Evolutionary conservation across 1,284 basidiomycete species (phyloP), one percentile per base, ranked within the genome.

Genomic region (Naganishia cerealis): DNA sequence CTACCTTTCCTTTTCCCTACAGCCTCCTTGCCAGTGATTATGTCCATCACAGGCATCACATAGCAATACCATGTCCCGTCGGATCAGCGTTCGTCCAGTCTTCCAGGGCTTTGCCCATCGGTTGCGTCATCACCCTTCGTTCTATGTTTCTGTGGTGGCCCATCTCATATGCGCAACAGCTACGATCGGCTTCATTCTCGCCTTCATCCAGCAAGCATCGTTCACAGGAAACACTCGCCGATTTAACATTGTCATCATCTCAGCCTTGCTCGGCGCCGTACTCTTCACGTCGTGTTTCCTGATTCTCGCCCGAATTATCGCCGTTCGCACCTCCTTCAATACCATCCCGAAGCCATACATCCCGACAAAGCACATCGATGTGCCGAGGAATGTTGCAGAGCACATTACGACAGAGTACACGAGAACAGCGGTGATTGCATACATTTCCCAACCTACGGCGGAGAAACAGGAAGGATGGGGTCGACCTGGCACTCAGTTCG

Each of bases 401-500:
- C 90, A 89, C 75, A 86, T 93, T 69, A 83, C 85, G 70, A 87
- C 89, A 72, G 91, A 94, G 75, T 91, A 90, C 77, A 85, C 87
- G 6, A 86, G 91, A 21, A 84, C 88, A 29, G 90, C 90, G 72
- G 82, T 92, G 53, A 85, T 92, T 70, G 85, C 88, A 16, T 87
- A 90, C 77, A 87, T 90, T 74, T 88, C 88, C 15, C 84, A 88
- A 71, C 90, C 91, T 13, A 88, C 86, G 72, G 85, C 86, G 55
- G 85, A 85, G 0, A 81, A 82, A 69, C 91, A 90, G 72, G 86
- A 88, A 69, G 91, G 91, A 15, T 93, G 91, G 90, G 91, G 91
- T 18, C 81, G 83, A 72, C 90, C 88, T 68, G 88, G 89, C 87
- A 87, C 86, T 0, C 83, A 83, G 71, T 85, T 86, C 74, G 84